Conservation (phyloP, 1,284 basidiomycete genomes). For the Apiotrichum domesticum region DNA sequence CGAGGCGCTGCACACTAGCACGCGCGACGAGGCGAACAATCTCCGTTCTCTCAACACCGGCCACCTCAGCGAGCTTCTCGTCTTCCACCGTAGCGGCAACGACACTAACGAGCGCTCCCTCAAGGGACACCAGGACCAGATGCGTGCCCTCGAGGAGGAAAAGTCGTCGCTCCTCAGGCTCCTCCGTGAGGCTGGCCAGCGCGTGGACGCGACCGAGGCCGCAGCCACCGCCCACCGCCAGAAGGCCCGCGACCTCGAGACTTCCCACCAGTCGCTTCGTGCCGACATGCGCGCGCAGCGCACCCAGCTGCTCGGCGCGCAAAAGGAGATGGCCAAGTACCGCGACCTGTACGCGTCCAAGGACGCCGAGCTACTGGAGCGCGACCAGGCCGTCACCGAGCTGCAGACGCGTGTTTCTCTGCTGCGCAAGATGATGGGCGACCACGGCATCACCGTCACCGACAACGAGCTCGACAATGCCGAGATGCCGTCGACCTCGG, state of each 20-base stretch:
- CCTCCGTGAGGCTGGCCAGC: conserved; percentile 68
- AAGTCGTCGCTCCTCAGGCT: conserved; percentile 64
- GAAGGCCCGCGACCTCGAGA: conserved; percentile 61
- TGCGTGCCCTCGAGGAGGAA: conserved; percentile 73
- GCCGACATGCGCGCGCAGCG: conserved; percentile 73
- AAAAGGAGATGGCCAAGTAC: conserved; percentile 66
- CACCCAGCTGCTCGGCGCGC: conserved; percentile 64
- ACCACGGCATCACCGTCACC: conserved; percentile 73
- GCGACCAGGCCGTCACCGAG: conserved; percentile 63
- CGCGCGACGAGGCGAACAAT: conserved; percentile 81
- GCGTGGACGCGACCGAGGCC: conserved; percentile 62
- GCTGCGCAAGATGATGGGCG: conserved; percentile 60
- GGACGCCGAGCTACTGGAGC: conserved; percentile 65
- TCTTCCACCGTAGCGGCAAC: conserved; percentile 70
- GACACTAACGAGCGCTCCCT: conserved; percentile 68
- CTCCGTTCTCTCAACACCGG: conserved; percentile 76
- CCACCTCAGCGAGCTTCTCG: conserved; percentile 73
- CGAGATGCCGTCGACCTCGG: conserved; percentile 43
- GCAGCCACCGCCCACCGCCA: conserved; percentile 66
- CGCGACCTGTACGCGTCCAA: conserved; percentile 63
- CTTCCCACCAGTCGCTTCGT: conserved; percentile 63
- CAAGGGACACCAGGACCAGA: conserved; percentile 70
- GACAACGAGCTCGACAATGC: conserved; percentile 56
- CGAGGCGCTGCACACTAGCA: conserved; percentile 79
- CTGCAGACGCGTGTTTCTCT: conserved; percentile 69